Evolutionary conservation across 257 asterid species (phyloP).

Genomic region (Jacaranda mimosifolia): DNA sequence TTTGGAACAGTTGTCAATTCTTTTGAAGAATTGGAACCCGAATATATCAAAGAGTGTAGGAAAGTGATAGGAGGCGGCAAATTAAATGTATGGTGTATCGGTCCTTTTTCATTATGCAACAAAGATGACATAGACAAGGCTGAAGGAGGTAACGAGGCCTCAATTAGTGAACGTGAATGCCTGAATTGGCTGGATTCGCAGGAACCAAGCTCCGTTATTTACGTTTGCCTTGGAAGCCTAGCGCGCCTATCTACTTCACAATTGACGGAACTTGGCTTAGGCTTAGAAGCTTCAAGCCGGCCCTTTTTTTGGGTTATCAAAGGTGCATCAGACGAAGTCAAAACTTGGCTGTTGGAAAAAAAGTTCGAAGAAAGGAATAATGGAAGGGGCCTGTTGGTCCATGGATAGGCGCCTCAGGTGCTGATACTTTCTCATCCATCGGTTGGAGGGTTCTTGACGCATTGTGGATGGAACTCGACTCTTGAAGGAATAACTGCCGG

Average conservation of each 20-base stretch:
- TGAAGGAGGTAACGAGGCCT: slow-evolving; percentile 49
- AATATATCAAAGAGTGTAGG: slow-evolving; percentile 16
- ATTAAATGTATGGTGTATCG: slow-evolving; percentile 44
- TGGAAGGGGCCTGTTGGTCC: slow-evolving; percentile 36
- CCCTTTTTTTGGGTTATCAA: slow-evolving; percentile 50
- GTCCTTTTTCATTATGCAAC: slow-evolving; percentile 51
- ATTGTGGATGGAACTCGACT: not conserved
- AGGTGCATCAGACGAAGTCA: not conserved
- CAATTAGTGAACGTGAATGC: slow-evolving; percentile 30
- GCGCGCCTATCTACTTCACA: slow-evolving; percentile 44
- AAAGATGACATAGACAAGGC: slow-evolving; percentile 42
- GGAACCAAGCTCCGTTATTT: slow-evolving; percentile 41
- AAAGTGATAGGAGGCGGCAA: slow-evolving; percentile 17
- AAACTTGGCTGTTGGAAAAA: slow-evolving; percentile 23
- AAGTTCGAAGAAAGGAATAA: slow-evolving; percentile 32
- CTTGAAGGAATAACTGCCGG: not conserved
- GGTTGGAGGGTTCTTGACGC: no score
- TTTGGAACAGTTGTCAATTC: slow-evolving; percentile 22
- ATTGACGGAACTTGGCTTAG: slow-evolving; percentile 51
- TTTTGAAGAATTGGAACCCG: slow-evolving; percentile 24
- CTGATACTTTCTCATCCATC: slow-evolving; percentile 39
- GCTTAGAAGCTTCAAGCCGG: slow-evolving; percentile 42
- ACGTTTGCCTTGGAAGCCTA: slow-evolving; percentile 58
- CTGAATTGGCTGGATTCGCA: slow-evolving; percentile 53
- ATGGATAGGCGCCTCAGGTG: slow-evolving; percentile 46